These are phyloP conservation scores for Mucor plumbeus DNA, from an alignment of 371 early-diverging fungal genomes.

Conservation along the genomic window DNA sequence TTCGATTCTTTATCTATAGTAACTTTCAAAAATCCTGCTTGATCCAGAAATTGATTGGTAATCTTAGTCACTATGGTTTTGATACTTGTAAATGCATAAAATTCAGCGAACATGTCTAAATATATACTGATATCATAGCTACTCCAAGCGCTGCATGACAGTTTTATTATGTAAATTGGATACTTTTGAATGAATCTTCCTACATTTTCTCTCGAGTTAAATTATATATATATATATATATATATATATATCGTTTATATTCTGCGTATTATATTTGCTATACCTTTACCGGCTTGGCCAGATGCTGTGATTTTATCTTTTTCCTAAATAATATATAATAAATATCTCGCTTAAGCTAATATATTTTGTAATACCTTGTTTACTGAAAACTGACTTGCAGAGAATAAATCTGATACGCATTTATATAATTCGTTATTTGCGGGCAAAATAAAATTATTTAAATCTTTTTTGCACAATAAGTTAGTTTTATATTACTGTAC, in stretches of 20 bases:
- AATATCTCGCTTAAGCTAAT: not conserved
- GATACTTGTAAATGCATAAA: conserved; percentile 2
- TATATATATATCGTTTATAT: too few relatives aligned
- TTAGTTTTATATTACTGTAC: not conserved
- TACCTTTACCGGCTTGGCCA: not conserved
- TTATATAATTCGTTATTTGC: conserved; percentile 43
- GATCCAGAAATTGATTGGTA: conserved; percentile 3
- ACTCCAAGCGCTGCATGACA: conserved; percentile 43
- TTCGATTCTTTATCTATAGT: not conserved
- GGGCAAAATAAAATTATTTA: conserved; percentile 58
- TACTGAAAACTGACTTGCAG: conserved; percentile 24
- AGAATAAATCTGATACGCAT: conserved; percentile 44
- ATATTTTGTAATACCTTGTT: not conserved
- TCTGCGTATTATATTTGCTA: not conserved
- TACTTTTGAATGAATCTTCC: conserved; percentile 35
- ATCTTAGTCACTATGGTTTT: not conserved
- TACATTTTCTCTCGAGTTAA: not conserved
- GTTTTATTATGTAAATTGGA: conserved; percentile 59
- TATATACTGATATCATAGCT: conserved; percentile 49
- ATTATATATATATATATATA: too few relatives aligned
- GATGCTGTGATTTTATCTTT: not conserved
- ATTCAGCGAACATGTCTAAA: conserved; percentile 24
- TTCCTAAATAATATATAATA: not conserved
- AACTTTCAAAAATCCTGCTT: not conserved
- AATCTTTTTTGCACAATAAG: conserved; percentile 15